phyloP scores from a whole-genome alignment of 805 yeast species.

The Teunomyces stri region DNA sequence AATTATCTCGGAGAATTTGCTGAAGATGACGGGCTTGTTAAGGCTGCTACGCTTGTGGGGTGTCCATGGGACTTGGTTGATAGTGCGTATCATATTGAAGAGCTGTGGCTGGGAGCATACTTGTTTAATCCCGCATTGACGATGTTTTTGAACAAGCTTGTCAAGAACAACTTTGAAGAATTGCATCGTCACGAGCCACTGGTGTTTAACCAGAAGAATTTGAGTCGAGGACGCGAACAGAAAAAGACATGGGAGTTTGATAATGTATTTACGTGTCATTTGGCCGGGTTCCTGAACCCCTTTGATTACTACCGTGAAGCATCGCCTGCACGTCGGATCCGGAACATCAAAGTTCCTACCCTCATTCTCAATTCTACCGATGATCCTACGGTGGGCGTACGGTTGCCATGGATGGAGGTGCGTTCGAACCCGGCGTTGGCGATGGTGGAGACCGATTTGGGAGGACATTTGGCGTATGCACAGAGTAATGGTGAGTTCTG shows the following conservation, averaged over 20 bases:
- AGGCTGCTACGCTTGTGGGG: slow-evolving; percentile 54
- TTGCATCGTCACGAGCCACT: slow-evolving; percentile 27
- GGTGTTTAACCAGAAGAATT: slow-evolving; percentile 22
- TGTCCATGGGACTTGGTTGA: slow-evolving; percentile 75
- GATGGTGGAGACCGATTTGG: slow-evolving; percentile 59
- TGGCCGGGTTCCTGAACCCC: slow-evolving; percentile 64
- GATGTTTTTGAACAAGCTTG: slow-evolving; percentile 28
- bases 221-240: slow-evolving; percentile 15
- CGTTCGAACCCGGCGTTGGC: slow-evolving; percentile 56
- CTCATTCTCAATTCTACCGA: slow-evolving; percentile 64
- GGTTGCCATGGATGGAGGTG: slow-evolving; percentile 53
- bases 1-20: slow-evolving; percentile 62
- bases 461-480: slow-evolving; percentile 87
- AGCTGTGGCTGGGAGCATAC: slow-evolving; percentile 32
- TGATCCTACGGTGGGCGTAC: slow-evolving; percentile 68
- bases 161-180: slow-evolving; percentile 35
- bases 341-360: slow-evolving; percentile 58
- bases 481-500: slow-evolving; percentile 60
- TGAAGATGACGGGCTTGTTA: slow-evolving; percentile 29
- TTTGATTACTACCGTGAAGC: slow-evolving; percentile 64
- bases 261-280: slow-evolving; percentile 57
- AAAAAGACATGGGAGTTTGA: slow-evolving; percentile 58
- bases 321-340: slow-evolving; percentile 53
- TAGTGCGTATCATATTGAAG: slow-evolving; percentile 44
- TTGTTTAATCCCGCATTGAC: slow-evolving; percentile 34